phyloP scores from a whole-genome alignment of 148 eudicot genomes.

The Rhododendron ferrugineum region DNA sequence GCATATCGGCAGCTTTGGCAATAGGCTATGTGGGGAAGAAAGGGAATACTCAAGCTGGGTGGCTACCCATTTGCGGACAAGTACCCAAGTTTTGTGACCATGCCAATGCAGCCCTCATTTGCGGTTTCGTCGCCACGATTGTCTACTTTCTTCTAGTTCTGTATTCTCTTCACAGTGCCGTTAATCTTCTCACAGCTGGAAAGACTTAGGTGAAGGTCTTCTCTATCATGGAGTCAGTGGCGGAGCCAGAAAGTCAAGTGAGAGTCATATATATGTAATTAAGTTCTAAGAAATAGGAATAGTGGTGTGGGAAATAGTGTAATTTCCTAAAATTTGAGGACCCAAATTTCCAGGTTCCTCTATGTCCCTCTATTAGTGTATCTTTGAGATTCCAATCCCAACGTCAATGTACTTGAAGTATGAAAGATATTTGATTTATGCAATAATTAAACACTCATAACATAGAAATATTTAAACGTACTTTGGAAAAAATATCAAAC shows the following conservation, averaged over 20 bases:
- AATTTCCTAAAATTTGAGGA: neutral
- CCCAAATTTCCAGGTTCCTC: neutral
- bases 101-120: slow-evolving; percentile 7
- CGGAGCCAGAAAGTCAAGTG: neutral
- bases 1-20: slow-evolving; percentile 18
- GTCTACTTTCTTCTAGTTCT: slow-evolving; percentile 5
- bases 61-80: slow-evolving; percentile 19
- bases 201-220: neutral
- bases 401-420: neutral
- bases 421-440: neutral
- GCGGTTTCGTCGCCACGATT: slow-evolving; percentile 9
- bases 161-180: slow-evolving; percentile 9
- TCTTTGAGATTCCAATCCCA: neutral
- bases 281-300: neutral
- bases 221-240: neutral
- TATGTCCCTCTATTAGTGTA: neutral
- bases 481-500: no score
- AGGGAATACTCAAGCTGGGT: slow-evolving; percentile 17
- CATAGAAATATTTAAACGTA: no score
- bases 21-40: slow-evolving; percentile 18
- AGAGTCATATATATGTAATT: neutral
- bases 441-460: neutral
- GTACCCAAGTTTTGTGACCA: slow-evolving; percentile 15
- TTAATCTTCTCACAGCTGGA: neutral
- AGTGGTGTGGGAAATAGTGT: neutral